Percentiles rank a stretch among this genome's conserved stretches.
Conservation (phyloP, 345 rosid species). For the Erysimum cheiranthoides region DNA sequence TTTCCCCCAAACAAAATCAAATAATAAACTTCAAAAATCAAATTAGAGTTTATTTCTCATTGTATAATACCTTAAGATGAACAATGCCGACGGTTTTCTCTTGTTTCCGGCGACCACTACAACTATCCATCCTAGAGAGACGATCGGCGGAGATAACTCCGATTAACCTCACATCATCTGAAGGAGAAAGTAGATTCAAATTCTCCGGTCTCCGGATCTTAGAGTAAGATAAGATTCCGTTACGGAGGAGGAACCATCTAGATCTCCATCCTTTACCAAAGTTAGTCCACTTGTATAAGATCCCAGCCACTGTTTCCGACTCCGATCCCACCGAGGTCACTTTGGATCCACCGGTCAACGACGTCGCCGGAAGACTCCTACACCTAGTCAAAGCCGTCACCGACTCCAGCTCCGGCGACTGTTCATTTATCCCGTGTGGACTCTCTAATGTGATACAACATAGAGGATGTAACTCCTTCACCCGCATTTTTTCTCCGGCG, state of each 20-base stretch:
- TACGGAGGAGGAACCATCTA: conserved; percentile 84
- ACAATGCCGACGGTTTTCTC: conserved; percentile 80
- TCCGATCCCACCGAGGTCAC: conserved; percentile 56
- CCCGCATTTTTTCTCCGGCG: conserved; percentile 61
- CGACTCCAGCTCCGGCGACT: conserved; percentile 56
- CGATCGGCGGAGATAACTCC: conserved; percentile 70
- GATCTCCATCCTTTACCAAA: conserved; percentile 99
- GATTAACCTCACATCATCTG: conserved; percentile 74
- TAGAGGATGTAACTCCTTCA: conserved; percentile 91
- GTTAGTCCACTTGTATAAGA: conserved; percentile 95
- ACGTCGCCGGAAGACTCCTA: conserved; percentile 69
- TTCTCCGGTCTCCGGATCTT: conserved; percentile 76
- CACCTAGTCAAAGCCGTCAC: conserved; percentile 55
- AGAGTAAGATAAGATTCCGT: conserved; percentile 83
- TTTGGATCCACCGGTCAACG: conserved; percentile 53
- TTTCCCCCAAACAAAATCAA: conserved; percentile 29
- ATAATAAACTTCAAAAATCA: conserved; percentile 13
- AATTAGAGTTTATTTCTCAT: background rate
- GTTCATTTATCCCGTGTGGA: conserved; percentile 58
- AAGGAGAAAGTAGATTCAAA: conserved; percentile 53
- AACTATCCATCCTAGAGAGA: conserved; percentile 60
- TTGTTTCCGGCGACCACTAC: conserved; percentile 64
- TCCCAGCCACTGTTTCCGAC: conserved; percentile 73
- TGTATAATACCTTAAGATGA: conserved; percentile 78
- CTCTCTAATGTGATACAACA: conserved; percentile 90